phyloP scores from a whole-genome alignment of 495 filamentous ascomycete genomes.

The Letharia columbiana region DNA sequence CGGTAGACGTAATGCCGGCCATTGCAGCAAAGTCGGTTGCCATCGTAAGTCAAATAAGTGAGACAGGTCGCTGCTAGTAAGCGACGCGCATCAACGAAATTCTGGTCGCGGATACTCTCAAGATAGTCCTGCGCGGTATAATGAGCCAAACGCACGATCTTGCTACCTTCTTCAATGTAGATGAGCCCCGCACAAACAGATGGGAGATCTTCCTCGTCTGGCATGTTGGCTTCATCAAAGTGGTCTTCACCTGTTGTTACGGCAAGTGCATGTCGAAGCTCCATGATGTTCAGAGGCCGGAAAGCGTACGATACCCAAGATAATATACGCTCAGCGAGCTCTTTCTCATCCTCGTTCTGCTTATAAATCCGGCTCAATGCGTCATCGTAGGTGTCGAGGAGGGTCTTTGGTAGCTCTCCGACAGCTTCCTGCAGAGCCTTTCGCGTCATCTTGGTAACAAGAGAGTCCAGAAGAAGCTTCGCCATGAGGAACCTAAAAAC shows the following conservation, averaged over 20 bases:
- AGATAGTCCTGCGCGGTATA: constrained; percentile 48
- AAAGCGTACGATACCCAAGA: constrained; percentile 2
- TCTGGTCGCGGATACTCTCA: constrained; percentile 8
- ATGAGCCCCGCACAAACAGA: constrained; percentile 48
- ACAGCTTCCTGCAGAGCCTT: constrained; percentile 2
- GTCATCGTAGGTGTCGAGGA: constrained; percentile 11
- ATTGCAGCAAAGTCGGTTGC: background rate
- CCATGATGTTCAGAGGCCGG: background rate
- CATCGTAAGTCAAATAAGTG: constrained; percentile 1
- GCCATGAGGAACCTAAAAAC: constrained; percentile 8
- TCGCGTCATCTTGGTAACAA: background rate
- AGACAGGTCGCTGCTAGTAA: constrained; percentile 2
- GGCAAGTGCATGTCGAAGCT: constrained; percentile 36
- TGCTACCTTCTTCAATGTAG: constrained; percentile 36
- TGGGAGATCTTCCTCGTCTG: constrained; percentile 29
- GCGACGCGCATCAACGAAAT: background rate
- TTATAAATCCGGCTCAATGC: constrained; percentile 3
- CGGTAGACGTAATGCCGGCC: background rate
- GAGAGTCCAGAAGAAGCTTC: constrained; percentile 6
- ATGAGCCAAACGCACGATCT: constrained; percentile 42
- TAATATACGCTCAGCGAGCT: constrained; percentile 1
- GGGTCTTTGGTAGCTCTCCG: constrained; percentile 1
- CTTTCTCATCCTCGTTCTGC: constrained; percentile 3
- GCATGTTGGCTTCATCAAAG: constrained; percentile 37
- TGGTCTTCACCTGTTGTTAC: constrained; percentile 23